phyloP scores from a whole-genome alignment of 1,284 basidiomycete species.

The Acaromyces ingoldii region DNA sequence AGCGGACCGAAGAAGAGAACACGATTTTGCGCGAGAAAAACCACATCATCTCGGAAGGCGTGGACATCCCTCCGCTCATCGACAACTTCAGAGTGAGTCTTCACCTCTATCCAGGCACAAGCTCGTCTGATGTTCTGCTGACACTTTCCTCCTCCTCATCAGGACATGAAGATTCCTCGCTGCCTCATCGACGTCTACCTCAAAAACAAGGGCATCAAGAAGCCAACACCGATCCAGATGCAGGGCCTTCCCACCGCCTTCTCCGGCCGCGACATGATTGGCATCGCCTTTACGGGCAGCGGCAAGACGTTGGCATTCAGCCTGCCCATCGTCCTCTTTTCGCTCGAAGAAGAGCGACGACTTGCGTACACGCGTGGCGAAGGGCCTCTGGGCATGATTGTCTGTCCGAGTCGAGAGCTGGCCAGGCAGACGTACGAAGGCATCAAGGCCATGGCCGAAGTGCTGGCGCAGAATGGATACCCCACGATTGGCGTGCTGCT shows the following conservation, averaged over 20 bases:
- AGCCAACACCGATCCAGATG: conserved; percentile 91
- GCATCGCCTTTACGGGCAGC: conserved; percentile 55
- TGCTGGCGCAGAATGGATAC: conserved; percentile 75
- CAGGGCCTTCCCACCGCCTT: conserved; percentile 89
- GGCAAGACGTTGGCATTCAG: conserved; percentile 55
- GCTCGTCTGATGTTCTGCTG: background rate
- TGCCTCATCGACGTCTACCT: conserved; percentile 72
- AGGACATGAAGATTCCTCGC: conserved; percentile 94
- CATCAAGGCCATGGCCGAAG: conserved; percentile 74
- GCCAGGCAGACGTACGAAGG: conserved; percentile 85
- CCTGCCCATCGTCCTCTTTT: conserved; percentile 63
- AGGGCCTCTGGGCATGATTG: conserved; percentile 87
- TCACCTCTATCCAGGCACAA: too few species aligned
- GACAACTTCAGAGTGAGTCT: conserved; percentile 76
- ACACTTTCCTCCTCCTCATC: background rate
- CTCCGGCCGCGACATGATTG: conserved; percentile 55
- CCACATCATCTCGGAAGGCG: conserved; percentile 86
- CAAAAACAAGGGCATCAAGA: conserved; percentile 68
- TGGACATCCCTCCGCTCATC: conserved; percentile 88
- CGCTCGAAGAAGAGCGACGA: conserved; percentile 72
- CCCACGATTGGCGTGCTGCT: conserved; percentile 70
- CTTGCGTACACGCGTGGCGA: conserved; percentile 85
- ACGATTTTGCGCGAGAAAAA: conserved; percentile 75
- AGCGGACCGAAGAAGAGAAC: conserved; percentile 66
- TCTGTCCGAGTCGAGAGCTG: conserved; percentile 60